Evolutionary conservation across 129 eudicot species (phyloP).

Genomic region (Rutidosis leptorrhynchoides): DNA sequence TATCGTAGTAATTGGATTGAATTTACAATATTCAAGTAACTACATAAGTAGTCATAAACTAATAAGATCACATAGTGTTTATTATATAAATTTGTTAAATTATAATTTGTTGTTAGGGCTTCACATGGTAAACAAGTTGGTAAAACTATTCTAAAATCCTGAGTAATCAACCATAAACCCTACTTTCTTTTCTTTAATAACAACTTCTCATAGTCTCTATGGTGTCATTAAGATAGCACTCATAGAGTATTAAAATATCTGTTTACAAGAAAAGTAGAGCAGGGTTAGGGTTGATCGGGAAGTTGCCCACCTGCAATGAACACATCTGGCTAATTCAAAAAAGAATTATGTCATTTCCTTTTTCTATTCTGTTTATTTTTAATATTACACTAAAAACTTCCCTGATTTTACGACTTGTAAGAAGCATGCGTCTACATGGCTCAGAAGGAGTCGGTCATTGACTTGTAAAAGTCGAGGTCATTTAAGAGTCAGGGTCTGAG

Average conservation of each 20-base stretch:
- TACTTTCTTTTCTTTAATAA: neutral
- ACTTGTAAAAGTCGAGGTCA: neutral
- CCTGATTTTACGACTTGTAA: neutral
- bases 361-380: neutral
- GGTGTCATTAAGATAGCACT: neutral
- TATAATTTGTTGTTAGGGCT: neutral
- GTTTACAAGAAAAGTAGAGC: neutral
- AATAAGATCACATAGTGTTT: neutral
- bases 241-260: too few relatives aligned
- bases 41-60: neutral
- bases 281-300: neutral
- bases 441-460: neutral
- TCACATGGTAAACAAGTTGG: neutral
- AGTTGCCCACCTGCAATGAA: neutral
- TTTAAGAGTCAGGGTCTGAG: neutral
- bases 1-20: neutral
- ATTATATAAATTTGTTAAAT: too few relatives aligned
- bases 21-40: too few relatives aligned
- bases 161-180: neutral
- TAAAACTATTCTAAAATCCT: neutral
- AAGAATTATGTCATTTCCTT: neutral
- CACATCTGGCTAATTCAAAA: neutral
- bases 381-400: too few relatives aligned
- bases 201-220: neutral
- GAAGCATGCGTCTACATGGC: neutral